Evolutionary conservation across 2,329 filamentous ascomycete genomes (phyloP), one percentile per base, ranked within the genome.

Genomic region (Parastagonospora nodorum): DNA sequence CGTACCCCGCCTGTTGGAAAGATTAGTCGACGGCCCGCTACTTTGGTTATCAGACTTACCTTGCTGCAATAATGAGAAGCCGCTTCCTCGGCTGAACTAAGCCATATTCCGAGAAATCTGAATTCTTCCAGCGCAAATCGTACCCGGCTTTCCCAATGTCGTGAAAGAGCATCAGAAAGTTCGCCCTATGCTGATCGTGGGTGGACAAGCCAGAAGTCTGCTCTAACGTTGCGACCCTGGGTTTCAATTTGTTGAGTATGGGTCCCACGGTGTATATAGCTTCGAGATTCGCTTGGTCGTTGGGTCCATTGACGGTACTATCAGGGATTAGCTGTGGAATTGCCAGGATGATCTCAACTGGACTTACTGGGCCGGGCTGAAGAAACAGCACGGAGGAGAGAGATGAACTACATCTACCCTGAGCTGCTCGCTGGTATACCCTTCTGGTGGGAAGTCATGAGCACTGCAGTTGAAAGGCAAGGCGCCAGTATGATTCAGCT

Each of bases 81-180:
- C 70, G 60, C n/a, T 55, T 60, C 1, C 70, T 60, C 0, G 48
- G 45, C 36, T 72, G 69, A 0, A 57, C 51, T 0, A 72, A n/a
- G 2, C 67, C 67, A 14, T 55, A 63, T 5, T 54, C 41, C 0
- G 60, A 47, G 2, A 63, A 16, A 15, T 71, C 45, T 3, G 48
- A 36, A 0, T 68, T 45, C 8, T 54, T 58, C 14, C 64, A 73
- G 0, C 66, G 44, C 0, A 72, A 15, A 24, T 69, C 51, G 29
- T 71, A 73, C 0, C 66, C 64, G 1, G 45, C 48, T 0, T 28
- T 12, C 0, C 37, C 10, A 10, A 71, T 64, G 4, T 61, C 53
- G 14, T 60, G 46, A 6, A 71, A 24, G 0, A 70, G 28, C 27
- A 42, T 51, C 0, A 42, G 33, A 8, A 61, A 64, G 24, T 53